These are phyloP conservation scores for Tricholoma hemisulphureum DNA, from an alignment of 768 basidiomycete species.

Conservation along the genomic window DNA sequence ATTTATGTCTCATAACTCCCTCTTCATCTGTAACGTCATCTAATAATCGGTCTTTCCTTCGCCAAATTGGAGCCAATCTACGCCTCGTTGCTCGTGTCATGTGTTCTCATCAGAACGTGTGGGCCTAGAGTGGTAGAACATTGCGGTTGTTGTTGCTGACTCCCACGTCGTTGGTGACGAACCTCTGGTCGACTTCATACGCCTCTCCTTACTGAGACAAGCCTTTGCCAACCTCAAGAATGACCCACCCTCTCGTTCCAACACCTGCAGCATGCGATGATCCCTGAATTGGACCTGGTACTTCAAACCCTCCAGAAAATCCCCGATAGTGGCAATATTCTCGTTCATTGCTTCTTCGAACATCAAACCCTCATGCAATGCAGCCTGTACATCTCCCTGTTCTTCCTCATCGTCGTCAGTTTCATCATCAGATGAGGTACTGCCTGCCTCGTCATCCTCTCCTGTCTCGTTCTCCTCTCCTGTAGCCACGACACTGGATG, in stretches of 20 bases:
- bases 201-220: neutral
- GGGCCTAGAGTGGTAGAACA: neutral
- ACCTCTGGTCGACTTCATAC: neutral
- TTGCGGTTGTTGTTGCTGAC: neutral
- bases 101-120: neutral
- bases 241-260: neutral
- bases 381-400: neutral
- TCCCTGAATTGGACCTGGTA: neutral
- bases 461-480: too few relatives aligned
- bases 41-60: neutral
- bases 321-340: neutral
- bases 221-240: neutral
- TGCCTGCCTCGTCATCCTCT: neutral
- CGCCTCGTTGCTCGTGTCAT: neutral
- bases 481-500: neutral
- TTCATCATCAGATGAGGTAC: neutral
- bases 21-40: neutral
- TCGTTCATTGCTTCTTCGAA: neutral
- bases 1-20: neutral
- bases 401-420: neutral
- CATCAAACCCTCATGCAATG: neutral
- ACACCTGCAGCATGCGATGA: neutral
- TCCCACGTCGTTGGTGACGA: neutral
- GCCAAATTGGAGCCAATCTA: neutral
- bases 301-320: neutral